Evolutionary conservation across 176 grass and related monocot species (phyloP).

Genomic region (Canna indica): DNA sequence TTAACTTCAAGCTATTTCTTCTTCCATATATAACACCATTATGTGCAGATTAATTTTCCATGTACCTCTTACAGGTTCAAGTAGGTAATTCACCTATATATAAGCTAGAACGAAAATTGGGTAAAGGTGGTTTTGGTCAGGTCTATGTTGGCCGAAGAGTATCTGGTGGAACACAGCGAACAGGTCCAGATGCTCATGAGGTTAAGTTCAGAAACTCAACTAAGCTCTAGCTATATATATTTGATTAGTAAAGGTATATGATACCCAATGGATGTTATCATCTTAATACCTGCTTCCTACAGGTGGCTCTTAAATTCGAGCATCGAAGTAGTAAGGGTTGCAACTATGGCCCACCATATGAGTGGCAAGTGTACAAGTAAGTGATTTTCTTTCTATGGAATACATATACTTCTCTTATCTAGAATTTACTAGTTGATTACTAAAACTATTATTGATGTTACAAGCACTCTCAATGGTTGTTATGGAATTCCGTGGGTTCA

Average conservation of each 20-base stretch:
- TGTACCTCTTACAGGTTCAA: constrained; percentile 59
- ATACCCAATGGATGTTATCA: neutral
- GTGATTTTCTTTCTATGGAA: constrained; percentile 1
- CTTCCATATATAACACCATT: neutral
- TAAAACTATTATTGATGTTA: constrained; percentile 19
- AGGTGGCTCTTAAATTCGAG: constrained; percentile 99
- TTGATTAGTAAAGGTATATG: neutral
- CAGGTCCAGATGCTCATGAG: constrained; percentile 84
- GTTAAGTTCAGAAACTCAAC: constrained; percentile 25
- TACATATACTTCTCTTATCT: neutral
- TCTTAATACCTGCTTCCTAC: neutral
- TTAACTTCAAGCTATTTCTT: neutral
- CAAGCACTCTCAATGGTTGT: constrained; percentile 77
- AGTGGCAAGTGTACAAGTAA: constrained; percentile 99
- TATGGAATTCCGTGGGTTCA: constrained; percentile 92
- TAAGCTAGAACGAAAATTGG: constrained; percentile 76
- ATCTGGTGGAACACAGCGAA: constrained; percentile 55
- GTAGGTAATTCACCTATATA: constrained; percentile 89
- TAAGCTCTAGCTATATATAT: neutral
- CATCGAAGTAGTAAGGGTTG: constrained; percentile 96
- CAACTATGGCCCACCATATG: constrained; percentile 94
- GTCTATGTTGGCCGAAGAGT: constrained; percentile 90
- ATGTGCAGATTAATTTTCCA: neutral
- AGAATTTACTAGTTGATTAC: constrained; percentile 16
- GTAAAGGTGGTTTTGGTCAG: constrained; percentile 99